Percentiles rank a stretch among this genome's conserved stretches.
Conservation (phyloP, 2,329 filamentous ascomycete genomes). For the Aspergillus fructus region DNA sequence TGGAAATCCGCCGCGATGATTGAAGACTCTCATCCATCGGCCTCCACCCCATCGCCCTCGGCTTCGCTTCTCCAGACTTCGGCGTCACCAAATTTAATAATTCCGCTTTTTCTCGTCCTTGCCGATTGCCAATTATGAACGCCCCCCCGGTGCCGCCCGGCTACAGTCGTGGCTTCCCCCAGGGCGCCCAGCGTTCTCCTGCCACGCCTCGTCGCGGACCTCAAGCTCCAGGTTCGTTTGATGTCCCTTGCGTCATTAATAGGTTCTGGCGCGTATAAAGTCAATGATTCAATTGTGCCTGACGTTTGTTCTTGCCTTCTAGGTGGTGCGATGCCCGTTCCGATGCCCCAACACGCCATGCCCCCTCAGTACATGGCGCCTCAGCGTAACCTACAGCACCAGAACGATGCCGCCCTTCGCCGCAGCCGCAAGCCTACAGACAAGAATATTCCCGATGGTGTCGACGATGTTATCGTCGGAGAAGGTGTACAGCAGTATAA, state of each 20-base stretch:
- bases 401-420: conserved; percentile 61
- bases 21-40: conserved; percentile 8
- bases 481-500: conserved; percentile 81
- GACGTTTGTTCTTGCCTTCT: conserved; percentile 6
- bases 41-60: conserved; percentile 3
- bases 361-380: conserved; percentile 39
- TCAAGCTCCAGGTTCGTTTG: conserved; percentile 37
- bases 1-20: conserved; percentile 4
- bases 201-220: conserved; percentile 42
- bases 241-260: background rate
- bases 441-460: conserved; percentile 87
- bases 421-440: conserved; percentile 89
- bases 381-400: conserved; percentile 38
- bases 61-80: background rate
- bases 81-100: background rate
- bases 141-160: conserved; percentile 43
- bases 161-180: conserved; percentile 43
- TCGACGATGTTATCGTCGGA: conserved; percentile 78
- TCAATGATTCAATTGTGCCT: conserved; percentile 8
- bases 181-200: conserved; percentile 41
- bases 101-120: background rate
- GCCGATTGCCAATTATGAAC: conserved; percentile 31
- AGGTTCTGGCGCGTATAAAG: background rate
- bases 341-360: conserved; percentile 38
- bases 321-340: conserved; percentile 35